Percentiles rank a stretch among this genome's conserved stretches.
Evolutionary conservation across 1,139 yeast species (phyloP).

Genomic region (Hansenula lynferdii): DNA sequence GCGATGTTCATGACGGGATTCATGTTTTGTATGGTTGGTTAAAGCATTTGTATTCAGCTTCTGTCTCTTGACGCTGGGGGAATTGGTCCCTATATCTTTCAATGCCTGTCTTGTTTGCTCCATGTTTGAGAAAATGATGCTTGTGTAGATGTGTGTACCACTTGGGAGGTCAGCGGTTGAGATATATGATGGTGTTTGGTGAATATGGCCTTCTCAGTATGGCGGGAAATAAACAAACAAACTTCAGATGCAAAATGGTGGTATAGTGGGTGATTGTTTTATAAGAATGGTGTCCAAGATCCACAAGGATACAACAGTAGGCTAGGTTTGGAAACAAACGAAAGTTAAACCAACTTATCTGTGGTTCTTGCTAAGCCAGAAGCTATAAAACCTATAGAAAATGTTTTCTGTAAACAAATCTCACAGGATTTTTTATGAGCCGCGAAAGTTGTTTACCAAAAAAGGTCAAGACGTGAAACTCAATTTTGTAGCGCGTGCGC

Average conservation of each 20-base stretch:
- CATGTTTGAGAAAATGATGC: neutral
- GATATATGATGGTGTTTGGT: neutral
- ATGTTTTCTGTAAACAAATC: slow-evolving; percentile 1
- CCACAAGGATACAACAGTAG: too few species aligned
- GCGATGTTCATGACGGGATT: neutral
- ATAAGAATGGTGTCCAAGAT: too few species aligned
- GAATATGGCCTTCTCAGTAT: neutral
- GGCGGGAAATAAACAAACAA: neutral
- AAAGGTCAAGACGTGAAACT: neutral
- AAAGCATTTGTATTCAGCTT: slow-evolving; percentile 6
- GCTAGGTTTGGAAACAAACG: too few species aligned
- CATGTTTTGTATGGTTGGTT: neutral
- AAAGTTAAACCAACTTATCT: too few species aligned
- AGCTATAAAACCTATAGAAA: neutral
- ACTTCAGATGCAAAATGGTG: too few species aligned
- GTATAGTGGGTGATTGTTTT: too few species aligned
- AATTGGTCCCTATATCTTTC: slow-evolving; percentile 19
- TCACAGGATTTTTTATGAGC: neutral
- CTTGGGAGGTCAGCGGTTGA: neutral
- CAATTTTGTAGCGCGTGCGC: slow-evolving; percentile 1
- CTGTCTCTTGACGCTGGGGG: slow-evolving; percentile 23
- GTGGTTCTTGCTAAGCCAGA: too few species aligned
- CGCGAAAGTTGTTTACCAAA: neutral
- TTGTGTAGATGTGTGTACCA: neutral
- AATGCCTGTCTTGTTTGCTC: slow-evolving; percentile 14